phyloP scores from a whole-genome alignment of 345 rosid species.

The Firmiana major region DNA sequence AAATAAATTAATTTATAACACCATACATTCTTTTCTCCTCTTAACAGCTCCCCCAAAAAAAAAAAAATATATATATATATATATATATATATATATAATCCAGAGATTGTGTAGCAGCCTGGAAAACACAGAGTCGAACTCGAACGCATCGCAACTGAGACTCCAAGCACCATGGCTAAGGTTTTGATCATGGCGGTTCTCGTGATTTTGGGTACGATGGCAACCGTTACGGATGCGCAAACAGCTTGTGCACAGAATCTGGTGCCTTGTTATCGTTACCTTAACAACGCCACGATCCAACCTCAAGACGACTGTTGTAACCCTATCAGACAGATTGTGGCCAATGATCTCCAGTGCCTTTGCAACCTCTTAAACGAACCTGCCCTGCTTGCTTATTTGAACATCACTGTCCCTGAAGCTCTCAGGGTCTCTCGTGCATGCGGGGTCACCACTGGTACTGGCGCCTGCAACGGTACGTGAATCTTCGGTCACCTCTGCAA shows the following conservation, averaged over 20 bases:
- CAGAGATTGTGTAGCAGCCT: no score
- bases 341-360: slow-evolving; percentile 40
- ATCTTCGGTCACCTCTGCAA: no score
- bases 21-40: background rate
- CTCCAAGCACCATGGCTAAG: slow-evolving; percentile 5
- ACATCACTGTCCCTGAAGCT: slow-evolving; percentile 31
- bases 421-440: slow-evolving; percentile 36
- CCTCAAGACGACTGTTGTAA: slow-evolving; percentile 49
- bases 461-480: slow-evolving; percentile 36
- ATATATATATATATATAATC: no score
- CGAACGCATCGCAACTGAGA: background rate
- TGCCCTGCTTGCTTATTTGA: slow-evolving; percentile 25
- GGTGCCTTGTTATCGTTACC: slow-evolving; percentile 26
- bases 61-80: no score
- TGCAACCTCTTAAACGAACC: slow-evolving; percentile 53
- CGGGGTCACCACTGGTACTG: slow-evolving; percentile 32
- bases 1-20: no score
- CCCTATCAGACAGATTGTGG: slow-evolving; percentile 51
- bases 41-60: no score
- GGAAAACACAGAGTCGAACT: no score
- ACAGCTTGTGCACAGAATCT: slow-evolving; percentile 44
- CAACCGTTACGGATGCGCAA: slow-evolving; percentile 34
- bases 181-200: slow-evolving; percentile 21
- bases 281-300: slow-evolving; percentile 30
- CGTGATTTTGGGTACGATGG: slow-evolving; percentile 15